Evolutionary conservation across 305 asterid genomes (phyloP), one percentile per base, ranked within the genome.

Genomic region (Fraxinus platypoda): DNA sequence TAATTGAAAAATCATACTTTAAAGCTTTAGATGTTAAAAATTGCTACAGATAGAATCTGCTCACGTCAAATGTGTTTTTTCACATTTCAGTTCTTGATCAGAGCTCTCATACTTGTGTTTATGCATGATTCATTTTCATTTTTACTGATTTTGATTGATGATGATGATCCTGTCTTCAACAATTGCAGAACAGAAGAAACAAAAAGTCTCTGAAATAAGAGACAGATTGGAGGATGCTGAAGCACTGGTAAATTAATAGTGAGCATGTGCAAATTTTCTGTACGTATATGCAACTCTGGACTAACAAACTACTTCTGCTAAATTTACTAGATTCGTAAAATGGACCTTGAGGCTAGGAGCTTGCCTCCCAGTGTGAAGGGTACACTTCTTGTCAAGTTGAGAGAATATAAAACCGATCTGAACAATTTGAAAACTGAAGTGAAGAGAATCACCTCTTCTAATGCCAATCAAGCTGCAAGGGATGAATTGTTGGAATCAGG

Each of bases 321-420:
- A 49, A 62, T 79, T 37, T 33, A 84, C 41, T 83, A 91, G 95
- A 89, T 93, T 26, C 92, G 92, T 66, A 93, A 93, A 86, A 93
- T 91, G 97, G 97, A 91, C 75, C 94, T 90, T 26, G 97, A 93
- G 90, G 95, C 94, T 83, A 88, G 95, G 79, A 91, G 93, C 81
- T 84, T 91, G 87, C 91, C 90, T 11, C 90, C 93, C 35, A 88
- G 66, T 85, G 87, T 84, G 82, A 91, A 91, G 81, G 90, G 92
- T 77, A 34, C 79, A 9, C 90, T 91, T 82, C 92, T 93, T 74
- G 91, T 91, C 54, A 93, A 93, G 85, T 83, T 93, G 86, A 90
- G 94, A 83, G 95, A 91, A 79, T 89, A 91, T 87, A 93, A 89
- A 84, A 87, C 87, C 26, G 94, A 93, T 87, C 87, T 93, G 84